A percentile compares a stretch with the other conserved stretches of the same genome.
These are phyloP conservation scores for Pleurotus giganteus DNA, from an alignment of 768 basidiomycete genomes.

Conservation along the genomic window DNA sequence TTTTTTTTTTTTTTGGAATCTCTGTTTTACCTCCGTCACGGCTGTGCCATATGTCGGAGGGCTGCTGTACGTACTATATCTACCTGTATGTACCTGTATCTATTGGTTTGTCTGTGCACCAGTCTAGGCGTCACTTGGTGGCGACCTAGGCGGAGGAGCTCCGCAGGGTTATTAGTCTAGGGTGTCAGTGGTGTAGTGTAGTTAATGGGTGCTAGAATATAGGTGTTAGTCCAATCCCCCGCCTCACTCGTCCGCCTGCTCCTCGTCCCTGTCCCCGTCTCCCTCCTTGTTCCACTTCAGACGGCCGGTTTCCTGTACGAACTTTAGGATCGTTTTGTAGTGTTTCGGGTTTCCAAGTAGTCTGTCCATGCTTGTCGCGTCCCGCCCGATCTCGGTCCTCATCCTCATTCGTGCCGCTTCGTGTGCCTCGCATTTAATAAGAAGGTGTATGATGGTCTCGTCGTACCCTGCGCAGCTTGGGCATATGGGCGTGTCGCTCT, in stretches of 20 bases:
- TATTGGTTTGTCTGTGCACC: no score
- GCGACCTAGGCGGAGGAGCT: no score
- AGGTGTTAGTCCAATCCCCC: no score
- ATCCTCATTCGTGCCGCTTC: background rate
- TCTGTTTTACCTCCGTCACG: background rate
- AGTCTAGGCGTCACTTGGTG: no score
- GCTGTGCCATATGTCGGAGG: conserved; percentile 1
- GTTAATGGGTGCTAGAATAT: no score
- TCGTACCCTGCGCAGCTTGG: background rate
- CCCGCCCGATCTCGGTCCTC: background rate
- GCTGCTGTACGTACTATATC: background rate
- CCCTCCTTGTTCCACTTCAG: background rate
- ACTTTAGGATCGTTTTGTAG: background rate
- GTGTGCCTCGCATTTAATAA: background rate
- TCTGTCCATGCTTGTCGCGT: background rate
- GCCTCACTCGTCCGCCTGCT: no score
- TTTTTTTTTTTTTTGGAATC: background rate
- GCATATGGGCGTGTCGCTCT: conserved; percentile 2
- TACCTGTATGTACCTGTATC: no score
- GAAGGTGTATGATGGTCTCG: conserved; percentile 11
- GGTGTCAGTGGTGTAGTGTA: no score
- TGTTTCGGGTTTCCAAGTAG: background rate
- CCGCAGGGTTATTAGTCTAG: no score
- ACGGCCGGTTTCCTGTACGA: background rate
- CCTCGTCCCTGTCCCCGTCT: background rate